A percentile compares a stretch with the other conserved stretches of the same genome.
phyloP scores from a whole-genome alignment of 441 rosid species.

The Rhodomyrtus psidioides region DNA sequence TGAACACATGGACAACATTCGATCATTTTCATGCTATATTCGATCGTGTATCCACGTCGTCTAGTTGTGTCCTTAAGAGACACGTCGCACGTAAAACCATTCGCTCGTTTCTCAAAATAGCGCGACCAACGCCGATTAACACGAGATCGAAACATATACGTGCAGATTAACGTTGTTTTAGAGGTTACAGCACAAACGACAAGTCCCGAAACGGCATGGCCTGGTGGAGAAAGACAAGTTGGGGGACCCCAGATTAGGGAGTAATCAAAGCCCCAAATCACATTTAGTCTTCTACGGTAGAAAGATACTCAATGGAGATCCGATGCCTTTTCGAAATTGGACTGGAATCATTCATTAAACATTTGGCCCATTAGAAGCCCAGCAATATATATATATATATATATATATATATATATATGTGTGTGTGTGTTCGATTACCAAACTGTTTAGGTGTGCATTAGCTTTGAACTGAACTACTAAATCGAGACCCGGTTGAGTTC shows the following conservation, averaged over 20 bases:
- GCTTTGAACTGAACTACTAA: too few relatives aligned
- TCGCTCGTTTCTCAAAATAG: rapidly evolving
- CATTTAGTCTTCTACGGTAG: background rate
- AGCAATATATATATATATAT: too few relatives aligned
- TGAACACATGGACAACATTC: background rate
- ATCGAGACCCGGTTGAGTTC: too few relatives aligned
- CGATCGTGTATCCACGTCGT: rapidly evolving
- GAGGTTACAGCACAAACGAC: too few relatives aligned
- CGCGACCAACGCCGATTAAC: rapidly evolving
- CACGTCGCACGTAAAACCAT: background rate
- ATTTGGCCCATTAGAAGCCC: background rate
- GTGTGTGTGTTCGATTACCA: too few relatives aligned
- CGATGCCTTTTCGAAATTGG: background rate
- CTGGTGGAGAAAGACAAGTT: background rate
- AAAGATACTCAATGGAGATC: background rate
- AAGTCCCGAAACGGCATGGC: background rate
- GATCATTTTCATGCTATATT: background rate
- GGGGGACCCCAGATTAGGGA: background rate
- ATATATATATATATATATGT: too few relatives aligned
- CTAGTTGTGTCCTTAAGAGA: background rate
- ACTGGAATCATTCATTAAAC: background rate
- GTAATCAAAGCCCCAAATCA: background rate
- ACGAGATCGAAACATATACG: background rate
- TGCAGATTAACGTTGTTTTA: background rate
- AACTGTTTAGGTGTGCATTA: too few relatives aligned